Base-by-base conservation (phyloP, 2,329 filamentous ascomycete genomes). In the Fusarium pilosicola region DNA sequence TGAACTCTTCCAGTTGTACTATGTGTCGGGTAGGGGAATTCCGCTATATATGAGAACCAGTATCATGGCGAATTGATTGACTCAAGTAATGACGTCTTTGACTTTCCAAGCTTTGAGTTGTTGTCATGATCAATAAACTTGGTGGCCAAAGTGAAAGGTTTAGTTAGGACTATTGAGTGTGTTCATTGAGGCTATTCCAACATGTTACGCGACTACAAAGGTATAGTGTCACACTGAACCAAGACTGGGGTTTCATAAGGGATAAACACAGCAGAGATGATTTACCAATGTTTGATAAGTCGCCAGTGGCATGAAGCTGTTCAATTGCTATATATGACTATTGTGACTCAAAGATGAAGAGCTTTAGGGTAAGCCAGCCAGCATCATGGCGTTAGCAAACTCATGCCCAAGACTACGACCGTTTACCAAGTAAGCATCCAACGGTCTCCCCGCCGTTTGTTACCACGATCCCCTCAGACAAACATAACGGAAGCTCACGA, bases 381-480 rank as follows among this genome's bases (percentile, higher is more conserved):
- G 32, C 9, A 20, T 7, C 11, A 24, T 28, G 17, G n/a, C 3
- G 17, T 24, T 8, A 5, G 13, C 15, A 28, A 32, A 17, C 24
- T 22, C 11, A 28, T 44, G 45, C 45, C 41, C 41, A 70, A 70
- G 52, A 48, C 42, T 22, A 52, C 24, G 6, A 59, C 67, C 45
- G 67, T 68, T 61, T 46, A 67, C 28, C 41, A 57, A 51, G 26
- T n/a, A 28, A 46, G 36, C 39, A 28, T 42, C 11, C 42, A 63
- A 71, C 69, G 69, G 55, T 73, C 42, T 11, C n/a, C 3, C 18
- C 24, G 32, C 61, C 60, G 46, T 67, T 67, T 62, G 38, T 46
- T 62, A 54, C 45, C 45, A 51, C 55, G 34, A 51, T 49, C 18
- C 17, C 46, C 26, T 62, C 48, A 55, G n/a, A 9, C n/a, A 55